Conservation (phyloP, 2,329 filamentous ascomycete genomes). For the Cryphonectria japonica region DNA sequence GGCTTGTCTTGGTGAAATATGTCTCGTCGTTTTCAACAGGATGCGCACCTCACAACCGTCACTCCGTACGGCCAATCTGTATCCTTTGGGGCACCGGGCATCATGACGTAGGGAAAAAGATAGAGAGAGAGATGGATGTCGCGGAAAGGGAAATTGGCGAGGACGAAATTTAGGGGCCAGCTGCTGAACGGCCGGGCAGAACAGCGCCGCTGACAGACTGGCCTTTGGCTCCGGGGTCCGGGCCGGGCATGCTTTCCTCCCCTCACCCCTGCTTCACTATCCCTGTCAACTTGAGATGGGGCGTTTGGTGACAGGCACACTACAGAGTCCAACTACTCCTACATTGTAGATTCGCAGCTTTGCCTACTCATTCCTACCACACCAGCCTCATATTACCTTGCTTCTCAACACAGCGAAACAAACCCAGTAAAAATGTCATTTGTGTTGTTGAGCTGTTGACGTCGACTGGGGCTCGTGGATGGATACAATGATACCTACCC, state of each 20-base stretch:
- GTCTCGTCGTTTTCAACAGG: background rate
- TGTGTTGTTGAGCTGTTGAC: background rate
- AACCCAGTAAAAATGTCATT: background rate
- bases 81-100: background rate
- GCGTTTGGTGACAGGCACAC: background rate
- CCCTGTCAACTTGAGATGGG: background rate
- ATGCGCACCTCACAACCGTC: background rate
- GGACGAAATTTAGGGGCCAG: background rate
- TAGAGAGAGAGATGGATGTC: background rate
- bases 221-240: background rate
- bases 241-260: background rate
- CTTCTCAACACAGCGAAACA: background rate
- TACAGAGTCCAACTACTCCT: background rate
- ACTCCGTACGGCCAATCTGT: background rate
- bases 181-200: slow-evolving; percentile 3
- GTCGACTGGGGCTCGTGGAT: background rate
- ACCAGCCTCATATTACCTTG: background rate
- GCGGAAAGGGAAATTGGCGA: too few species aligned
- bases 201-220: background rate
- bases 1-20: background rate
- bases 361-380: background rate
- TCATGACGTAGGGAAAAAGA: background rate
- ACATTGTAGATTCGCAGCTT: background rate
- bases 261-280: background rate
- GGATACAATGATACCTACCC: background rate